Conservation (phyloP, 306 rosid genomes). For the Senna tora region DNA sequence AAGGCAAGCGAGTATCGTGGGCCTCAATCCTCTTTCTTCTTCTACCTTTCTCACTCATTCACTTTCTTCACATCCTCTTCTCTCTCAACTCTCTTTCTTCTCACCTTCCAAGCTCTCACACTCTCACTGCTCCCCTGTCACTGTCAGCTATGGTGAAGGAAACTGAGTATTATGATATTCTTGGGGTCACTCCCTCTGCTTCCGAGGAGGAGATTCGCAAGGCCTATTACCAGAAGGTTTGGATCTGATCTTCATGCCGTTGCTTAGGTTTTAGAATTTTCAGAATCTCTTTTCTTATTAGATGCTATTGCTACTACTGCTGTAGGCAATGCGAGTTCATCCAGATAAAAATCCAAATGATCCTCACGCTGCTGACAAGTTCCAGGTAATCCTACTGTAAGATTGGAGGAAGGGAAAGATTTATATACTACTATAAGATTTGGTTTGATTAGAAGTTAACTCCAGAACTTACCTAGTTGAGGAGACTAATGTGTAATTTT, state of each 20-base stretch:
- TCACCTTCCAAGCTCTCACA: conserved; percentile 10
- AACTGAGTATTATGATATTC: conserved; percentile 82
- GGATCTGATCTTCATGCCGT: neutral
- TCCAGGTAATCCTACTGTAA: conserved; percentile 55
- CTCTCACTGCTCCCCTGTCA: neutral
- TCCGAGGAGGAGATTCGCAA: conserved; percentile 84
- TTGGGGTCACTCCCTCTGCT: conserved; percentile 67
- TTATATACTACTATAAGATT: neutral
- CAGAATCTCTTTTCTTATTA: neutral
- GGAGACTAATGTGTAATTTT: neutral
- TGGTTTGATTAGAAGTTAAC: neutral
- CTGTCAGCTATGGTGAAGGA: conserved; percentile 64
- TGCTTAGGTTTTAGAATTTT: neutral
- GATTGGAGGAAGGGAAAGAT: neutral
- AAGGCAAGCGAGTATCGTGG: conserved; percentile 38
- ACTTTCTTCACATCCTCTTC: conserved; percentile 15
- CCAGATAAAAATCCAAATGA: conserved; percentile 92
- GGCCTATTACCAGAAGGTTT: conserved; percentile 89
- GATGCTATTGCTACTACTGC: neutral
- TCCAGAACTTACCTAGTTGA: neutral
- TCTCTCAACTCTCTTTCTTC: conserved; percentile 5
- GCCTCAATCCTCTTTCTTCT: conserved; percentile 25
- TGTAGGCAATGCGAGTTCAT: conserved; percentile 94
- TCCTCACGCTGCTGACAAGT: conserved; percentile 82
- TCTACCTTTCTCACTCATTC: conserved; percentile 16